Conservation (phyloP, 164 flowering plant species). For the Santalum album region DNA sequence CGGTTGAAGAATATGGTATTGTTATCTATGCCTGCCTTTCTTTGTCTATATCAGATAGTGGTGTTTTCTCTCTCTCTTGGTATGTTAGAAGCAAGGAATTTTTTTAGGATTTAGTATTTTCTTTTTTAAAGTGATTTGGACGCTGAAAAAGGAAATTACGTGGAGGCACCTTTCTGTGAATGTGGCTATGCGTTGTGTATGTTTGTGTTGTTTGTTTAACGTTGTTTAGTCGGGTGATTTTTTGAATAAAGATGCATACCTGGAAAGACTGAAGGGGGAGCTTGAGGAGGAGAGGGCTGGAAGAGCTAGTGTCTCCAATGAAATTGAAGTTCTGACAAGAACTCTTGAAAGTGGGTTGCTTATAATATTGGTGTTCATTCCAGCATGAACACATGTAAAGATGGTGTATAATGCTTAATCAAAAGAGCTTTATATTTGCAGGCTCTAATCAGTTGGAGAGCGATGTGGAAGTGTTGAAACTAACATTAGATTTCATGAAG, state of each 20-base stretch:
- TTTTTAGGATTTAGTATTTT: too few species aligned
- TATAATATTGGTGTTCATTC: background rate
- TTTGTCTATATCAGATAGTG: background rate
- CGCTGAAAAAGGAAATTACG: too few species aligned
- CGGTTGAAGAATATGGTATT: too few species aligned
- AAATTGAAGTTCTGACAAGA: conserved; percentile 36
- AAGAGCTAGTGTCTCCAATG: conserved; percentile 26
- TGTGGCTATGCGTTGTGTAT: background rate
- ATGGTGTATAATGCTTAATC: too few species aligned
- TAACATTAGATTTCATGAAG: conserved; percentile 23
- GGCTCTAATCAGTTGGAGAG: conserved; percentile 38
- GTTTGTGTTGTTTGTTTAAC: background rate
- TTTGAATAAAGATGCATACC: conserved; percentile 28
- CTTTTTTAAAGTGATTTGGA: too few species aligned
- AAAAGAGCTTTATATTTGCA: conserved; percentile 13
- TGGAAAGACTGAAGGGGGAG: conserved; percentile 34
- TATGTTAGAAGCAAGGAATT: too few species aligned
- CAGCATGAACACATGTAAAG: background rate
- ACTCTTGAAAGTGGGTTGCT: conserved; percentile 31
- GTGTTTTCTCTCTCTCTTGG: too few species aligned
- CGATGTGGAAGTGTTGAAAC: conserved; percentile 36
- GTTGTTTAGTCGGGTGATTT: background rate
- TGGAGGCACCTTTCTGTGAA: too few species aligned
- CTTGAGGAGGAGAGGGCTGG: conserved; percentile 33
- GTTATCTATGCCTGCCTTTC: background rate